A percentile compares a stretch with the other conserved stretches of the same genome.
Conservation (phyloP, 768 basidiomycete species). For the Amanita rubescens region DNA sequence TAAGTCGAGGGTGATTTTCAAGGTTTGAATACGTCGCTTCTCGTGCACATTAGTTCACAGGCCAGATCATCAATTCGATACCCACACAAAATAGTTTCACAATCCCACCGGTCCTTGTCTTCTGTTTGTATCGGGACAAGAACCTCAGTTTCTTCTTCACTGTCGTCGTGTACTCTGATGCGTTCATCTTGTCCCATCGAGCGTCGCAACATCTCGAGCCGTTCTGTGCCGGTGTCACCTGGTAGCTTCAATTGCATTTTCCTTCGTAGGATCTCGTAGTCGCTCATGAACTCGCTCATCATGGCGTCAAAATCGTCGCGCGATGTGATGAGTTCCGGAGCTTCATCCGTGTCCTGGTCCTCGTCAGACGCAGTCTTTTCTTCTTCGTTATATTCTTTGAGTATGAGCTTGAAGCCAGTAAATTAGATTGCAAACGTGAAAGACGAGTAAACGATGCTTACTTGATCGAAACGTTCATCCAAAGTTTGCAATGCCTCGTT, state of each 20-base stretch:
- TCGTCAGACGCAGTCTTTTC: constrained; percentile 20
- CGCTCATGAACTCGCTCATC: constrained; percentile 89
- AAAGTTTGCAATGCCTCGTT: constrained; percentile 83
- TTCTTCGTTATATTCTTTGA: constrained; percentile 71
- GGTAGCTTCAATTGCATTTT: constrained; percentile 73
- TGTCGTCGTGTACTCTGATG: constrained; percentile 35
- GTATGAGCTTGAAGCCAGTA: constrained; percentile 48
- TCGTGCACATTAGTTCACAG: constrained; percentile 21
- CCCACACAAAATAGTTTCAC: constrained; percentile 91
- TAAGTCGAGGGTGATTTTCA: constrained; percentile 92
- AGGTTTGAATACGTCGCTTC: constrained; percentile 89
- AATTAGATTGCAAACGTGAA: background rate
- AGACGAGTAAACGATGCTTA: constrained; percentile 20
- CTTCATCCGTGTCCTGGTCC: constrained; percentile 43
- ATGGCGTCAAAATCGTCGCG: constrained; percentile 86
- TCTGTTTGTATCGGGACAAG: constrained; percentile 37
- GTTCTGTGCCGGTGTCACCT: constrained; percentile 67
- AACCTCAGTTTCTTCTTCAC: constrained; percentile 41
- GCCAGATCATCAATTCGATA: constrained; percentile 9
- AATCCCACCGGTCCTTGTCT: constrained; percentile 85
- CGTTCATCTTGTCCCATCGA: constrained; percentile 68
- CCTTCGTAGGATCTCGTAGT: constrained; percentile 86
- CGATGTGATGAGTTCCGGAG: constrained; percentile 70
- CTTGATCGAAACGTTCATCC: constrained; percentile 94
- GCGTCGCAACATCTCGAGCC: constrained; percentile 71